Percentiles rank a stretch among this genome's conserved stretches.
Conservation (phyloP, 306 rosid species). For the Citrullus mucosospermus region DNA sequence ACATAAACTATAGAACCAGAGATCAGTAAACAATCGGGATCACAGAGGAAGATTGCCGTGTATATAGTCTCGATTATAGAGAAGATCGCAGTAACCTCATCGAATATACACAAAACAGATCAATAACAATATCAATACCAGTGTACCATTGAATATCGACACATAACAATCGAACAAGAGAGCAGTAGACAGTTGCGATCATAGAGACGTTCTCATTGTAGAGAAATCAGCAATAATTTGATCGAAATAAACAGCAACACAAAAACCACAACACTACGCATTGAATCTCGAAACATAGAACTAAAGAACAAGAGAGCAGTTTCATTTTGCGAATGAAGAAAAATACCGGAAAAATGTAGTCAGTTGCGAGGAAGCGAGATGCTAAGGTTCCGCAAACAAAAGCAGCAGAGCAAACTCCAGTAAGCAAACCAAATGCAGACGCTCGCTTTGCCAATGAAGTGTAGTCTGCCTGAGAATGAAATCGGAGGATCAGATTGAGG, state of each 20-base stretch:
- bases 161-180: neutral
- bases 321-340: neutral
- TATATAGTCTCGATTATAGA: constrained; percentile 41
- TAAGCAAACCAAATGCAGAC: constrained; percentile 60
- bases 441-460: constrained; percentile 38
- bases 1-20: neutral
- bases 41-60: constrained; percentile 63
- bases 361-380: constrained; percentile 61
- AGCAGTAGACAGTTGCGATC: constrained; percentile 19
- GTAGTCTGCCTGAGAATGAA: constrained; percentile 46
- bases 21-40: constrained; percentile 11
- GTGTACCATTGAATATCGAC: neutral
- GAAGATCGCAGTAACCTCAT: constrained; percentile 39
- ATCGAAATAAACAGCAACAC: neutral
- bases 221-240: neutral
- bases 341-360: constrained; percentile 53
- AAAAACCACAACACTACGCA: neutral
- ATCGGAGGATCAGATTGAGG: neutral
- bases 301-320: neutral
- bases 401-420: constrained; percentile 54
- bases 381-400: constrained; percentile 61
- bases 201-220: neutral
- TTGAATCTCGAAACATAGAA: neutral
- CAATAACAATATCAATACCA: neutral
- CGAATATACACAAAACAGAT: neutral